These are phyloP conservation scores for Fusarium sp. DNA, from an alignment of 2,329 filamentous ascomycete species.

Conservation along the genomic window DNA sequence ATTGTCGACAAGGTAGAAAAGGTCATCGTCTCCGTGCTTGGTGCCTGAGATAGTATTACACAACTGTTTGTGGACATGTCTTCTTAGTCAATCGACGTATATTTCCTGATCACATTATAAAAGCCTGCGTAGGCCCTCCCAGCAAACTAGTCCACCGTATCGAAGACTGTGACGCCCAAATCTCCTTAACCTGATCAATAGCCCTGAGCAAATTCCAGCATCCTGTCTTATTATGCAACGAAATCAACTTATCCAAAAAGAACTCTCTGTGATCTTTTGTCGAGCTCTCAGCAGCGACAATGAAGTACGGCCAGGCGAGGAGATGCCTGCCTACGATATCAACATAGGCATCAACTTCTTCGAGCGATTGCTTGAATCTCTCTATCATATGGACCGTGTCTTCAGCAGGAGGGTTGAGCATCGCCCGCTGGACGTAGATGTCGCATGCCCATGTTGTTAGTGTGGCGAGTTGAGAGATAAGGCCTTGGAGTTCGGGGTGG, in stretches of 20 bases:
- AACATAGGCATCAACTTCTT: slow-evolving; percentile 35
- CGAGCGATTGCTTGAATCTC: slow-evolving; percentile 30
- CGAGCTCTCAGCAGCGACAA: slow-evolving; percentile 41
- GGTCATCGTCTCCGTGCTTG: slow-evolving; percentile 14
- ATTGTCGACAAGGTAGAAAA: slow-evolving; percentile 21
- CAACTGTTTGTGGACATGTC: too few relatives aligned
- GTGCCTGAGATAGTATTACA: neutral
- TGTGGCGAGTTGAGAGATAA: slow-evolving; percentile 33
- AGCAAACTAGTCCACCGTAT: slow-evolving; percentile 42
- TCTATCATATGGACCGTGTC: slow-evolving; percentile 35
- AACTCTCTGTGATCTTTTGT: slow-evolving; percentile 37
- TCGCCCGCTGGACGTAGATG: slow-evolving; percentile 42
- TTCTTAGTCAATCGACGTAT: neutral
- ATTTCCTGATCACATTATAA: slow-evolving; percentile 38
- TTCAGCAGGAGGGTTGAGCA: slow-evolving; percentile 26
- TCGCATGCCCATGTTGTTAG: slow-evolving; percentile 38
- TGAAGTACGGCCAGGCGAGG: slow-evolving; percentile 42
- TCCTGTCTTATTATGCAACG: slow-evolving; percentile 29
- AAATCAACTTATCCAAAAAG: slow-evolving; percentile 38
- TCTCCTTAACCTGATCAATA: slow-evolving; percentile 42
- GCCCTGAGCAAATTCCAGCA: slow-evolving; percentile 43
- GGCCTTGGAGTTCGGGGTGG: slow-evolving; percentile 36
- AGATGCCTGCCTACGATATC: slow-evolving; percentile 40
- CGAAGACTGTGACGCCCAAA: slow-evolving; percentile 43
- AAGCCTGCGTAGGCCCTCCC: slow-evolving; percentile 40